These are phyloP conservation scores for Chaetomiaceae sp. DNA, from an alignment of 2,329 filamentous ascomycete genomes.

Conservation along the genomic window DNA sequence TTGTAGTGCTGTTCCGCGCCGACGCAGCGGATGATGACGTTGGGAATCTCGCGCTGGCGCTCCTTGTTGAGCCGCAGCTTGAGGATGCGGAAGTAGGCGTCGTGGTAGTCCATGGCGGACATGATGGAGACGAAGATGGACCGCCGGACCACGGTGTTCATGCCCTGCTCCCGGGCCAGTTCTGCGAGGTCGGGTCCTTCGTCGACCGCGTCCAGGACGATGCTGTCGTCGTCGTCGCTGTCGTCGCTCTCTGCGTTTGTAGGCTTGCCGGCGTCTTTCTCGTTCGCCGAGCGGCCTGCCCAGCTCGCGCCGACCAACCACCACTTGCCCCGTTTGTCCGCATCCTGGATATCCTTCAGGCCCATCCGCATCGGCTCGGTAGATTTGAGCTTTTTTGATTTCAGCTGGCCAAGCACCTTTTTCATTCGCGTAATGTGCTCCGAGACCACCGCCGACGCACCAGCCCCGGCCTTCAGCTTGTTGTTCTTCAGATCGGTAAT, in stretches of 20 bases:
- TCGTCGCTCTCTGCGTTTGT: slow-evolving; percentile 21
- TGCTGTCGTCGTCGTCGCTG: slow-evolving; percentile 28
- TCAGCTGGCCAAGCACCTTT: slow-evolving; percentile 76
- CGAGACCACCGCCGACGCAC: slow-evolving; percentile 64
- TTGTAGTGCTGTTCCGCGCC: slow-evolving; percentile 82
- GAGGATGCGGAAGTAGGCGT: slow-evolving; percentile 71
- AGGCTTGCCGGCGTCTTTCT: slow-evolving; percentile 11
- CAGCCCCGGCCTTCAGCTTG: slow-evolving; percentile 68
- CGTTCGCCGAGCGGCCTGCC: slow-evolving; percentile 37
- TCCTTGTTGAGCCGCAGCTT: slow-evolving; percentile 81
- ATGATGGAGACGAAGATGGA: slow-evolving; percentile 93
- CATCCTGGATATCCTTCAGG: slow-evolving; percentile 73
- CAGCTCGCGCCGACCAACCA: slow-evolving; percentile 98
- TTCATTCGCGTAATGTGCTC: slow-evolving; percentile 86
- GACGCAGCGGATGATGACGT: slow-evolving; percentile 80
- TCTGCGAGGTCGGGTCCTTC: slow-evolving; percentile 61
- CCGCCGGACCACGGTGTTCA: slow-evolving; percentile 79
- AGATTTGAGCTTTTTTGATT: slow-evolving; percentile 58
- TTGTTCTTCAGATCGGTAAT: slow-evolving; percentile 95
- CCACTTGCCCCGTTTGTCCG: slow-evolving; percentile 90
- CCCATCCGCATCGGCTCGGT: slow-evolving; percentile 77
- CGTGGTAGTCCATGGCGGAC: slow-evolving; percentile 74
- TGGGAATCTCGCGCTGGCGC: slow-evolving; percentile 79
- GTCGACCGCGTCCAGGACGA: slow-evolving; percentile 34
- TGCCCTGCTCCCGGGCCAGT: slow-evolving; percentile 73